Evolutionary conservation across 78 protist species (phyloP).

Genomic region (Guillardia theta): DNA sequence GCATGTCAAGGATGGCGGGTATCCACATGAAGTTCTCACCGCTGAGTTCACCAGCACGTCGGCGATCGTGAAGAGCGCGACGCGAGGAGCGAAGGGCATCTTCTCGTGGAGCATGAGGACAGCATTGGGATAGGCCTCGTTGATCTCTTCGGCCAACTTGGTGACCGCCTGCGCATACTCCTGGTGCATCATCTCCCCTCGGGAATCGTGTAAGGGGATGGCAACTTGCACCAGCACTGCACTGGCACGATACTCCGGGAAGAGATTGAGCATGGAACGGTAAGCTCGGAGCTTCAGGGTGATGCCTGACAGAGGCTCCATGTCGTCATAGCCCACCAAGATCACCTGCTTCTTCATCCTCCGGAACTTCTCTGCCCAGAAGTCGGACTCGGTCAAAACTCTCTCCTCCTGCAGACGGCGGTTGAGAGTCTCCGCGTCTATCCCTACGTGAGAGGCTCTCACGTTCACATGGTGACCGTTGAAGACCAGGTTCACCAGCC

Average conservation of each 20-base stretch:
- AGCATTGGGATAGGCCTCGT: not conserved
- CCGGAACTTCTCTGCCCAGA: not conserved
- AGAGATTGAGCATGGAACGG: not conserved
- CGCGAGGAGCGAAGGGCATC: not conserved
- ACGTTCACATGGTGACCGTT: not conserved
- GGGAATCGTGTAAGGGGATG: not conserved
- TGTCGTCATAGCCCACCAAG: conserved; percentile 11
- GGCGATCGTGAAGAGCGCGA: not conserved
- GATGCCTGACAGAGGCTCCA: conserved; percentile 27
- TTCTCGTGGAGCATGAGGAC: not conserved
- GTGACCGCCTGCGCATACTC: not conserved
- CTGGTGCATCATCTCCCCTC: not conserved
- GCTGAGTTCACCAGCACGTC: conserved; percentile 8
- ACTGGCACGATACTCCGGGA: not conserved
- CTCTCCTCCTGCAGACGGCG: not conserved
- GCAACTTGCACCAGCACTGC: not conserved
- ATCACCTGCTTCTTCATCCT: not conserved
- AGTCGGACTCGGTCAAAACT: not conserved
- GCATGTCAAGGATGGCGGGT: no score
- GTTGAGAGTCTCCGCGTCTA: not conserved
- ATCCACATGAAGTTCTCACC: no score
- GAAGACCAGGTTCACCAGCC: not conserved
- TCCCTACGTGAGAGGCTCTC: not conserved
- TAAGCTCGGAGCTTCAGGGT: not conserved
- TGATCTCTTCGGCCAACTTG: not conserved